Evolutionary conservation across 345 rosid genomes (phyloP).

Genomic region (Eucalyptus pauciflora): DNA sequence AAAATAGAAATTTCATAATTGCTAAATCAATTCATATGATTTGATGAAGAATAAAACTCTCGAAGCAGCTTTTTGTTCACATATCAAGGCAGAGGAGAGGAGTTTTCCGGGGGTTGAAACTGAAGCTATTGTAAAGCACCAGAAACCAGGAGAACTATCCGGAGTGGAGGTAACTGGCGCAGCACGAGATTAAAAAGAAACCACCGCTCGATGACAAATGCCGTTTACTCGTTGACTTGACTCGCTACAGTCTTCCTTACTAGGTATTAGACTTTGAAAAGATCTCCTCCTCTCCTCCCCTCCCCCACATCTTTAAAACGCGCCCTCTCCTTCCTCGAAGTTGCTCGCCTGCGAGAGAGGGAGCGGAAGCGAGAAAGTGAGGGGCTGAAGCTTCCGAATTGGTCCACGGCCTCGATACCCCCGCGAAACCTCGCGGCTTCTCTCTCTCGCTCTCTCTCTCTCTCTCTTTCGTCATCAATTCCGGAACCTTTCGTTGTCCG

Average conservation of each 20-base stretch:
- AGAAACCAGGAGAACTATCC: background rate
- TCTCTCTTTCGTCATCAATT: background rate
- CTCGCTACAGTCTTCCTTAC: background rate
- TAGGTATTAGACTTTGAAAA: no score
- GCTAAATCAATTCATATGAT: no score
- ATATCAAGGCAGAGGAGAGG: background rate
- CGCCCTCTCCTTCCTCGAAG: background rate
- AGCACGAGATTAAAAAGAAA: background rate
- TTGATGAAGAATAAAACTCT: background rate
- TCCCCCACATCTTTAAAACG: background rate
- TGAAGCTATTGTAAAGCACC: background rate
- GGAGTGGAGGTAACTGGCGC: rapidly evolving
- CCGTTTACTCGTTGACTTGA: background rate
- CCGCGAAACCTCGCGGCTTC: background rate
- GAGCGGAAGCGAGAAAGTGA: background rate
- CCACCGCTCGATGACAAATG: background rate
- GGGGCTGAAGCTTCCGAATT: background rate
- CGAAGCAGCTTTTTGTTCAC: background rate
- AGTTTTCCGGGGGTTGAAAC: background rate
- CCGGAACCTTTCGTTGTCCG: background rate
- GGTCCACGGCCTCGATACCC: no score
- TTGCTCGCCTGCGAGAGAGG: background rate
- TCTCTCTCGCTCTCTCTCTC: background rate
- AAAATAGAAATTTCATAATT: no score
- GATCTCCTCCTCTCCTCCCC: background rate